Base-by-base conservation (phyloP, 352 stramenopile species). In the Blastocystis sp. region DNA sequence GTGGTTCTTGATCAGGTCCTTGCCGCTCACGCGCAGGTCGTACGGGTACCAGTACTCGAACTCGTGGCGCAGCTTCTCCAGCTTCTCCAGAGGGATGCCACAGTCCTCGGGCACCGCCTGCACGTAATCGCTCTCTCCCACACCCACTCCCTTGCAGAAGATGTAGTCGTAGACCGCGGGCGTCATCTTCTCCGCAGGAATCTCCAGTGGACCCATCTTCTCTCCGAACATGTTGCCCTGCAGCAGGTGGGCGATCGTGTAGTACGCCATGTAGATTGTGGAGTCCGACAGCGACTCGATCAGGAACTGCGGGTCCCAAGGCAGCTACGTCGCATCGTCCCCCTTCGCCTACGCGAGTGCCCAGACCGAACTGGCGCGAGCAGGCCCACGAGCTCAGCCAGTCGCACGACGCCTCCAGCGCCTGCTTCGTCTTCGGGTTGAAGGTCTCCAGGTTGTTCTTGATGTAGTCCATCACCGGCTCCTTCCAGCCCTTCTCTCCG, bases 201-300 rank as follows among this genome's bases (percentile, higher is more conserved):
- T 92, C 49, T 89, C 90, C 18, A 88, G 81, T 16, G 91, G 79
- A 67, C 44, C 61, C 61, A 49, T 77, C 48, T 81, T 88, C 46
- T 87, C 87, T 69, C 29, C 86, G 29, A 93, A 94, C 40, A 93
- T 94, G 40, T 89, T 84, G 63, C 92, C 92, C 86, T 99, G 96
- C 77, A 99, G 89, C 88, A 97, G 91, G 90, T 99, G 94, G 4
- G 95, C 93, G 86, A 99, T 98, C 9, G 96, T 98, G 89, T 99
- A 99, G 90, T 98, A 99, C 36, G 97, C 95, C 97, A 99, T 99
- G 91, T 99, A 99, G 87, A 99, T 99, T 21, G 97, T 99, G 89
- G 93, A 98, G 89, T 99, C 97, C 36, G 94, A 98, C 42, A 99
- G 92, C 56, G 93, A 98, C 89, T 99, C 97, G 61, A 99, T 98